Evolutionary conservation across 768 basidiomycete species (phyloP), one percentile per base, ranked within the genome.

Genomic region (Boletellus emodensis): DNA sequence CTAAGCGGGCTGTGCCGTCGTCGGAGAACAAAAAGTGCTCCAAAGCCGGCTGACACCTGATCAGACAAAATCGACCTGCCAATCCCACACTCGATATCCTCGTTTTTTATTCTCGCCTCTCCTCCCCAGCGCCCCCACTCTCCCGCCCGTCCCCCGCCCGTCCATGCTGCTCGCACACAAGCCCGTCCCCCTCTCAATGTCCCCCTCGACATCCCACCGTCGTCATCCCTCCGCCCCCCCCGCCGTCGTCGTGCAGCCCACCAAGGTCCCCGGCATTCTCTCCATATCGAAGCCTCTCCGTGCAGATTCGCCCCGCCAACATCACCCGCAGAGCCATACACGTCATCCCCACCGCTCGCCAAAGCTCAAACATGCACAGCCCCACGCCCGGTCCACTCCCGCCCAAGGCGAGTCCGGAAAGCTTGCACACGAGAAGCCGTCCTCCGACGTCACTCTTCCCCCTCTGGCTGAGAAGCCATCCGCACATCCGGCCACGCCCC

Each of bases 181-280:
- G 33, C 75, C 73, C 48, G 58, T 71, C 0, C 59, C 58, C 1
- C 46, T 60, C 33, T 61, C 67, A 42, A 65, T 67, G 62, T 57
- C 62, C 7, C 70, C 60, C 20, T 59, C 62, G 8, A 53, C 56
- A 36, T 64, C 72, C 18, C 86, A 87, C 65, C 74, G 80, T 53
- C 75, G 87, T 47, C 79, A 82, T 61, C 82, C 86, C 17, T 87
- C 87, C 0, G 86, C 87, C 0, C 83, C 84, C 8, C 79, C 81
- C 1, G 75, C 81, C 33, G 79, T 84, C 59, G 75, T 83, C 53
- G 81, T 86, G 4, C 84, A 86, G 64, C 81, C 87, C 3, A 87
- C 87, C 12, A 77, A 77, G 48, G 86, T 81, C 0, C 87, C 87
- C 0, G 87, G 87, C 62, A 75, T 90, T 9, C 77, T 90, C 45